A percentile compares a stretch with the other conserved stretches of the same genome.
phyloP scores from a whole-genome alignment of 345 rosid genomes.

The Nephelium lappaceum region DNA sequence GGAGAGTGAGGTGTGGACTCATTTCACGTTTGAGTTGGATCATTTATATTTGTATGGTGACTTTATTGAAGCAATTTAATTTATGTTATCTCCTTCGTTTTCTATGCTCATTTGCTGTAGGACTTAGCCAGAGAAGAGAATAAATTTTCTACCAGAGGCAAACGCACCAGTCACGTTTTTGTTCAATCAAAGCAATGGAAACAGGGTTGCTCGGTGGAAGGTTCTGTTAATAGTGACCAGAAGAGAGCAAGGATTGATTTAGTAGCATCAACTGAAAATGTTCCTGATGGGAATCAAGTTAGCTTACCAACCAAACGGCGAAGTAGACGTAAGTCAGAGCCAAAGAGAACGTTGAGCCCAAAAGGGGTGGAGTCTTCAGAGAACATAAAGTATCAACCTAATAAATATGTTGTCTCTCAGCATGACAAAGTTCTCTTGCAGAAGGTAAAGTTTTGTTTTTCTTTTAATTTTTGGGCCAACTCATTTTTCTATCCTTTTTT shows the following conservation, averaged over 20 bases:
- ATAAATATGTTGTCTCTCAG: slow-evolving; percentile 34
- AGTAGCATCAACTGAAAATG: slow-evolving; percentile 38
- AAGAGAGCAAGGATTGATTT: slow-evolving; percentile 41
- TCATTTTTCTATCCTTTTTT: background rate
- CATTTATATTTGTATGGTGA: background rate
- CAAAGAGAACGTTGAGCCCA: slow-evolving; percentile 43
- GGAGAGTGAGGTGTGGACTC: slow-evolving; percentile 51
- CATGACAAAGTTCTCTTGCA: slow-evolving; percentile 39
- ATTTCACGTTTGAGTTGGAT: slow-evolving; percentile 10
- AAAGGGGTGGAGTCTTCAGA: slow-evolving; percentile 48
- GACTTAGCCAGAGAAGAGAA: slow-evolving; percentile 45
- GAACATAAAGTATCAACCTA: slow-evolving; percentile 43
- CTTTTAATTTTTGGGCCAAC: background rate
- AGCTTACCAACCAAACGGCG: slow-evolving; percentile 42
- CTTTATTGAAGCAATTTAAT: background rate
- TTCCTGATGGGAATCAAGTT: slow-evolving; percentile 45
- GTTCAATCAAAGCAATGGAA: slow-evolving; percentile 53
- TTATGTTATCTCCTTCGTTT: background rate
- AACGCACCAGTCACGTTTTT: slow-evolving; percentile 45
- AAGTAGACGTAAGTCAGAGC: slow-evolving; percentile 69
- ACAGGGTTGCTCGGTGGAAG: slow-evolving; percentile 42
- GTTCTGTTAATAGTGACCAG: slow-evolving; percentile 41
- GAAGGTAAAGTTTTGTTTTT: slow-evolving; percentile 40
- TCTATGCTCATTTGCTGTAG: slow-evolving; percentile 36
- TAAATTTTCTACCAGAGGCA: slow-evolving; percentile 39